Conservation (phyloP, 371 early-diverging fungal species). For the Parasitella parasitica region DNA sequence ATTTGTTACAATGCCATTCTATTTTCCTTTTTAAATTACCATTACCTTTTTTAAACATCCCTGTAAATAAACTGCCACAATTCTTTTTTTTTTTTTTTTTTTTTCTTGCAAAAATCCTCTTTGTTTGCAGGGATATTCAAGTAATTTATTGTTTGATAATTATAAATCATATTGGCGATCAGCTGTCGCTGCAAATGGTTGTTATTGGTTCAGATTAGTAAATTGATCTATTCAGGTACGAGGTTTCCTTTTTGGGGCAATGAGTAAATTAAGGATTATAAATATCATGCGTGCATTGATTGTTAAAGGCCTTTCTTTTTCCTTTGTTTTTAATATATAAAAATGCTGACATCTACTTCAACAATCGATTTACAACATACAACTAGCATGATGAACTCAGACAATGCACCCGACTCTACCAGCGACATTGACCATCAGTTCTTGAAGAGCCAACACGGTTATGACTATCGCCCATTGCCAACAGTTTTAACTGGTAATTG, state of each 20-base stretch:
- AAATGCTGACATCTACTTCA: background rate
- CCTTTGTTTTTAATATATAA: background rate
- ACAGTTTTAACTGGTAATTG: slow-evolving; percentile 22
- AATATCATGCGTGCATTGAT: background rate
- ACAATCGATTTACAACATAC: background rate
- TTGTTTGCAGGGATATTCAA: background rate
- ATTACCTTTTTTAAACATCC: no score
- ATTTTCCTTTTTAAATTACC: background rate
- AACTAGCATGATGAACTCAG: background rate
- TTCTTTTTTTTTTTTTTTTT: background rate
- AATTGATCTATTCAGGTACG: background rate
- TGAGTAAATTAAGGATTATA: background rate
- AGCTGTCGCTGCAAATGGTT: background rate
- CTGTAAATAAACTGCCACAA: slow-evolving; percentile 1
- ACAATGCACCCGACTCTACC: background rate
- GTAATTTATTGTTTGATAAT: background rate
- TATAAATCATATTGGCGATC: background rate
- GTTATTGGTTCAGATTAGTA: background rate
- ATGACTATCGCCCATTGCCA: slow-evolving; percentile 16
- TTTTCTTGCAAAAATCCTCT: background rate
- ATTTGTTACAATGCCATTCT: slow-evolving; percentile 3
- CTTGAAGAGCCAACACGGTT: background rate
- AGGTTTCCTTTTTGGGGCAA: background rate
- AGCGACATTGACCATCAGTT: background rate
- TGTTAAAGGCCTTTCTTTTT: background rate